phyloP scores from a whole-genome alignment of 352 stramenopile genomes.

The Globisporangium abappressorium region DNA sequence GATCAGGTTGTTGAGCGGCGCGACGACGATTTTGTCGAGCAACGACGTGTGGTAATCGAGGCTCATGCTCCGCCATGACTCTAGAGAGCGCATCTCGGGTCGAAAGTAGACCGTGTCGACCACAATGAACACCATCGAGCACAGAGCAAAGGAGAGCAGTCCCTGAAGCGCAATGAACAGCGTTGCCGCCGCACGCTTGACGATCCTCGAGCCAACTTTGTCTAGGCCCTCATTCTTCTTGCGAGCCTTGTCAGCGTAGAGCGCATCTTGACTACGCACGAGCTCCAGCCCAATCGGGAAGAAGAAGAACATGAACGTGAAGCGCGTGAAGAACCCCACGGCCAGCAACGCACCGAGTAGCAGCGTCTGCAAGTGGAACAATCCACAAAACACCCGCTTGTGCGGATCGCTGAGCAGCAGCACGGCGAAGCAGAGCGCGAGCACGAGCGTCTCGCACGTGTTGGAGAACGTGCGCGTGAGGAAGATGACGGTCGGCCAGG shows the following conservation, averaged over 20 bases:
- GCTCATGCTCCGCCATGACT: neutral
- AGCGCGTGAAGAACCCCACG: slow-evolving; percentile 72
- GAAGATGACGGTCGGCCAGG: slow-evolving; percentile 68
- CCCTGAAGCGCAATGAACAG: slow-evolving; percentile 39
- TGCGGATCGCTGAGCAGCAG: slow-evolving; percentile 50
- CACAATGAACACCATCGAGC: slow-evolving; percentile 29
- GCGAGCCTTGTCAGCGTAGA: slow-evolving; percentile 20
- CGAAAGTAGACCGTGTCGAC: slow-evolving; percentile 67
- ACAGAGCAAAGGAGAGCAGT: slow-evolving; percentile 40
- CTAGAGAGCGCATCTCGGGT: slow-evolving; percentile 18
- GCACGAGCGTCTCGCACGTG: slow-evolving; percentile 61
- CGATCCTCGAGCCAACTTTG: neutral
- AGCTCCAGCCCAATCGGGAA: slow-evolving; percentile 67
- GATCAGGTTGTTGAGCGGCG: slow-evolving; percentile 84
- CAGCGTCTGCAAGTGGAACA: slow-evolving; percentile 51
- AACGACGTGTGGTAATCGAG: neutral
- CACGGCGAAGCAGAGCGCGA: slow-evolving; percentile 51
- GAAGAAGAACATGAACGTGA: slow-evolving; percentile 85
- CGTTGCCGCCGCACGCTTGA: slow-evolving; percentile 24
- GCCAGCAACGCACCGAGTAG: slow-evolving; percentile 64
- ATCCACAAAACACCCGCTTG: slow-evolving; percentile 21
- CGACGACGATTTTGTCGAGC: slow-evolving; percentile 38
- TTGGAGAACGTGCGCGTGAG: slow-evolving; percentile 81
- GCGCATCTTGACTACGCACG: slow-evolving; percentile 47
- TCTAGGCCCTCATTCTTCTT: slow-evolving; percentile 27